Evolutionary conservation across 768 basidiomycete species (phyloP).

Genomic region (Pulveroboletus sp.): DNA sequence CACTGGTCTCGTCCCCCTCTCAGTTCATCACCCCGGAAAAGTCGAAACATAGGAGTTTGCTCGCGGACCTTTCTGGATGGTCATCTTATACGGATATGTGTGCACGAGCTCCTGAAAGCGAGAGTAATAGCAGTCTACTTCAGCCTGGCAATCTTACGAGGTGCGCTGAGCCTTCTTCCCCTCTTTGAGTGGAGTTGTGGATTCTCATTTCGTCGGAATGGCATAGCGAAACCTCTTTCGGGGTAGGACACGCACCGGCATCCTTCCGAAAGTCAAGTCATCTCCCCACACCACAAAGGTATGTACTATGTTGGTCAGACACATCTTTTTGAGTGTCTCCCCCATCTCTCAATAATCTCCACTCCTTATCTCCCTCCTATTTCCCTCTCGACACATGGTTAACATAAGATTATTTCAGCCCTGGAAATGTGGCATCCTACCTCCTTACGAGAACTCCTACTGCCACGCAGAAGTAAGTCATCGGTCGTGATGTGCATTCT

Average conservation of each 20-base stretch:
- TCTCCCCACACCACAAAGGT: conserved; percentile 32
- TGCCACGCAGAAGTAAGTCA: conserved; percentile 18
- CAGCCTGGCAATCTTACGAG: conserved; percentile 8
- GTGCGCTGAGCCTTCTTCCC: conserved; percentile 8
- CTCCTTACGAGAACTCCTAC: conserved; percentile 18
- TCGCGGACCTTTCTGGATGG: conserved; percentile 14
- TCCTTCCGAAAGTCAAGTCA: conserved; percentile 18
- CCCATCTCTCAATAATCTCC: neutral
- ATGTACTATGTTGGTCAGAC: neutral
- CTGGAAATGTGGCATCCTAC: conserved; percentile 31
- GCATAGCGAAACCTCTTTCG: conserved; percentile 9
- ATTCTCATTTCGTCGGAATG: neutral
- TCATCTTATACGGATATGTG: conserved; percentile 13
- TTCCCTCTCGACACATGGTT: conserved; percentile 3
- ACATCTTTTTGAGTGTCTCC: neutral
- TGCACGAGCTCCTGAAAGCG: conserved; percentile 13
- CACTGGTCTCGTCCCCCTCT: conserved; percentile 4
- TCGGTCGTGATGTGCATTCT: neutral
- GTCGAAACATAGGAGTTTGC: conserved; percentile 2
- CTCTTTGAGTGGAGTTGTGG: neutral
- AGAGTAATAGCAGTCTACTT: conserved; percentile 1
- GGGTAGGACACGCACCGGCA: neutral
- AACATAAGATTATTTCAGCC: conserved; percentile 25
- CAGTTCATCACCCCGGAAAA: conserved; percentile 11
- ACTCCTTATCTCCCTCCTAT: neutral